Evolutionary conservation across 1,139 yeast species (phyloP).

Genomic region (Blastobotrys proliferans): DNA sequence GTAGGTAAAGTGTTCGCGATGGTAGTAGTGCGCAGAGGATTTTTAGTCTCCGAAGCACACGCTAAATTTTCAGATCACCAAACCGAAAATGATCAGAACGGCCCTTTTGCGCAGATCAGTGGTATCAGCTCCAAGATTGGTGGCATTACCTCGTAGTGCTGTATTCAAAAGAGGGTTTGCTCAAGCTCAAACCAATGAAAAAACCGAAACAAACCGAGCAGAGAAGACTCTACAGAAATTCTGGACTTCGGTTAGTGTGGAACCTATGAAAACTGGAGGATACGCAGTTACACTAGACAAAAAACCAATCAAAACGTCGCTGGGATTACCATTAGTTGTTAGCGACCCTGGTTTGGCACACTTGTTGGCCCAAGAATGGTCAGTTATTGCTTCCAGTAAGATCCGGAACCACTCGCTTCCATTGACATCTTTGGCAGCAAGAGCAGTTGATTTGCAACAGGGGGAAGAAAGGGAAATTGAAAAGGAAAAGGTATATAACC

Average conservation of each 20-base stretch:
- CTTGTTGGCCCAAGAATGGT: conserved; percentile 86
- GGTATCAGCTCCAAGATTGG: background rate
- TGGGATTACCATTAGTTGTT: conserved; percentile 64
- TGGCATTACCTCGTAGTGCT: background rate
- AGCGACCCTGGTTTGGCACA: conserved; percentile 62
- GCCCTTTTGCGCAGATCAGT: background rate
- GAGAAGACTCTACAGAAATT: conserved; percentile 70
- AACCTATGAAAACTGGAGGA: conserved; percentile 30
- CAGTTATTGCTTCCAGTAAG: conserved; percentile 61
- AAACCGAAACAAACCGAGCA: conserved; percentile 66
- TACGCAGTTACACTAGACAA: conserved; percentile 63
- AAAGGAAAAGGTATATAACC: conserved; percentile 27
- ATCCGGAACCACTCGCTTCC: conserved; percentile 81
- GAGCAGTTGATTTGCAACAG: conserved; percentile 62
- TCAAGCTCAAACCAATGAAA: conserved; percentile 17
- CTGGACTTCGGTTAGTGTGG: conserved; percentile 74
- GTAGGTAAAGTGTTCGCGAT: too few species aligned
- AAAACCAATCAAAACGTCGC: conserved; percentile 78
- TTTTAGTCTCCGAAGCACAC: background rate
- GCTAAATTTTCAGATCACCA: background rate
- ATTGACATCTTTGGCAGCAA: conserved; percentile 76
- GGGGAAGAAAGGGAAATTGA: conserved; percentile 25
- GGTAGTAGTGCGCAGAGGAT: too few species aligned
- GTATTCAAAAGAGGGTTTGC: too few species aligned
- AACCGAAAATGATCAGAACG: background rate